Evolutionary conservation across 352 stramenopile species (phyloP), one percentile per base, ranked within the genome.

Genomic region (Phytophthora tubulina): DNA sequence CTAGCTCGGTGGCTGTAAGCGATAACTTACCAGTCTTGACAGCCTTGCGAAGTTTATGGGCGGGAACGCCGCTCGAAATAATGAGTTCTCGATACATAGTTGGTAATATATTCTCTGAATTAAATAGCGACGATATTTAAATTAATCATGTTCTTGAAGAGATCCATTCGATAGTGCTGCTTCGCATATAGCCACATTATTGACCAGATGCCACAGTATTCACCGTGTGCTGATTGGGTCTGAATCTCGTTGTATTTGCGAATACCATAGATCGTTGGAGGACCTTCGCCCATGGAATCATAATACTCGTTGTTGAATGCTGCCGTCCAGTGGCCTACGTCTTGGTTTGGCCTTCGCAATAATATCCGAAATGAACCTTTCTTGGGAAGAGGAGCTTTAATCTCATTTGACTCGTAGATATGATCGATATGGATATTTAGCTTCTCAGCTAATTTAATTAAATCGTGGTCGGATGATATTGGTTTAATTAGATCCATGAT

Each of bases 291-390:
- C n/a, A n/a, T n/a, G n/a, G n/a, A n/a, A n/a, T n/a, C n/a, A n/a
- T 44, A 54, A 11, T 48, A 63, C 7, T 48, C 31, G 1, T 46
- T 8, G 4, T 63, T 30, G n/a, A 54, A n/a, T 2, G 46, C 31
- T 17, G 21, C 17, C 10, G 31, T 45, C 44, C 56, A 63, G n/a
- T 63, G 56, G 0, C 56, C 56, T 13, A 63, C n/a, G 32, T 63
- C 56, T 2, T 38, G 15, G 14, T 54, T 36, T 30, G 32, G 41
- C 6, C 3, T 8, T 14, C 56, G 30, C 21, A 63, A 32, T n/a
- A 63, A 15, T 11, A 63, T 54, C 31, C 54, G 30, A 38, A 44
- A 63, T 15, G 55, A 35, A 9, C 30, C 41, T 3, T 63, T 51
- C n/a, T 38, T 51, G 3, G 55, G 5, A 2, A 63, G 39, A 11